These are phyloP conservation scores for Colletotrichum coccodes DNA, from an alignment of 2,329 filamentous ascomycete species.

Conservation along the genomic window DNA sequence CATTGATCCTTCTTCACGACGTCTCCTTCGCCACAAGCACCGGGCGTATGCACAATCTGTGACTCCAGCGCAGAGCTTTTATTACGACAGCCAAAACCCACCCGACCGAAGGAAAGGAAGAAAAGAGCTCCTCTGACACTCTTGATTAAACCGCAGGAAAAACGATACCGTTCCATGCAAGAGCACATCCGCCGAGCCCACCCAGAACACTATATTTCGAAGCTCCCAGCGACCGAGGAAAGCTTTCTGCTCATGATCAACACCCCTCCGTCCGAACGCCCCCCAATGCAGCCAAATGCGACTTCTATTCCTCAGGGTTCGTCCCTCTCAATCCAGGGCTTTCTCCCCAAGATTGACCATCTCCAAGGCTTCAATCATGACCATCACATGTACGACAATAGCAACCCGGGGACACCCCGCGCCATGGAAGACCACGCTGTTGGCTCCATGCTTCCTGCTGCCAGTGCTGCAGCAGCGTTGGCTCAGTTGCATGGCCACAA, in stretches of 20 bases:
- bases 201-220: conserved; percentile 96
- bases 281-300: conserved; percentile 44
- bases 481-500: conserved; percentile 85
- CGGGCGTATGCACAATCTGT: neutral
- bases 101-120: conserved; percentile 2
- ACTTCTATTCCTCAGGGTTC: conserved; percentile 33
- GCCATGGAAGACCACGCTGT: conserved; percentile 75
- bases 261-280: conserved; percentile 73
- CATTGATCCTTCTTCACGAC: conserved; percentile 7
- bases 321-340: conserved; percentile 34
- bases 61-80: conserved; percentile 22
- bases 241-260: conserved; percentile 98
- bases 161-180: conserved; percentile 98
- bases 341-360: conserved; percentile 36
- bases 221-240: conserved; percentile 97
- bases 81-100: conserved; percentile 13
- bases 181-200: conserved; percentile 98
- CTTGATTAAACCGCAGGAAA: conserved; percentile 71
- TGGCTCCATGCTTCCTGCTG: conserved; percentile 71
- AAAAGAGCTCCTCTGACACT: conserved; percentile 36
- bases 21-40: conserved; percentile 18
- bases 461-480: conserved; percentile 85
- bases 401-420: conserved; percentile 75
- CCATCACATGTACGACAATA: conserved; percentile 72
- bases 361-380: conserved; percentile 66